Evolutionary conservation across 192 early-diverging fungal species (phyloP).

Genomic region (Coemansia sp.): DNA sequence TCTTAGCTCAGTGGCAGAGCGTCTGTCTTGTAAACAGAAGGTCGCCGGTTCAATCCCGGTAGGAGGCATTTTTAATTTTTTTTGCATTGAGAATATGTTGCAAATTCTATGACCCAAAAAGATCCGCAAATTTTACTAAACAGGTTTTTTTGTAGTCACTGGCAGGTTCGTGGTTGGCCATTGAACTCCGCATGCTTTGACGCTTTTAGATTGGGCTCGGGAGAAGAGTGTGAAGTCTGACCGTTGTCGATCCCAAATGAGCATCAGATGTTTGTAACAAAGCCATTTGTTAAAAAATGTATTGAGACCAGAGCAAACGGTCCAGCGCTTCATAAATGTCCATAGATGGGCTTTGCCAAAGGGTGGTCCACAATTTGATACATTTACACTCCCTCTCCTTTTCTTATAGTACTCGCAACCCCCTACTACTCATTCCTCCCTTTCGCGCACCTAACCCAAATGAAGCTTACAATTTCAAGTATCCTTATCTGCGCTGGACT

Average conservation of each 20-base stretch:
- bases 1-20: constrained; percentile 46
- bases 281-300: no score
- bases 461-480: constrained; percentile 9
- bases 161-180: neutral
- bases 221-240: neutral
- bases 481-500: constrained; percentile 6
- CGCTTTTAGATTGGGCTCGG: neutral
- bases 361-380: no score
- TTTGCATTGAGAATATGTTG: neutral
- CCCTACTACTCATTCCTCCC: neutral
- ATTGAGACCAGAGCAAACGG: no score
- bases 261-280: neutral
- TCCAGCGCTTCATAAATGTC: no score
- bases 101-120: no score
- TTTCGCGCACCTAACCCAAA: neutral
- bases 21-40: constrained; percentile 42
- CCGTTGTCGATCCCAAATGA: neutral
- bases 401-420: neutral
- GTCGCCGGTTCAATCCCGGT: constrained; percentile 44
- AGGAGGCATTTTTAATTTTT: constrained; percentile 20
- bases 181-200: neutral
- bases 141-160: neutral
- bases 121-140: neutral
- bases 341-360: no score
- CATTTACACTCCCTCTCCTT: no score